These are phyloP conservation scores for Ilex aquifolium DNA, from an alignment of 257 asterid species.

Conservation along the genomic window DNA sequence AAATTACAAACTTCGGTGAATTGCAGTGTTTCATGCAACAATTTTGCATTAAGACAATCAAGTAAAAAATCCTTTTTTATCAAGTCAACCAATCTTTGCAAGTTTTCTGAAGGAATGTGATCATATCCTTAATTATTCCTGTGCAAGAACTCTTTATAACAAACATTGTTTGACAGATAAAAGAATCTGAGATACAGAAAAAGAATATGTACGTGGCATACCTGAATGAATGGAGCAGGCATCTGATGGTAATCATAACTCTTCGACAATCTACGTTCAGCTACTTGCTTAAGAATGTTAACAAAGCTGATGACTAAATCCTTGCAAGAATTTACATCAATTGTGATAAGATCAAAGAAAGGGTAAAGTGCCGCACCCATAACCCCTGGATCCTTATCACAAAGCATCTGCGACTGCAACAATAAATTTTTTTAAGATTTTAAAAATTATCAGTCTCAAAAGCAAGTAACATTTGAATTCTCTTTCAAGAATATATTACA, in stretches of 20 bases:
- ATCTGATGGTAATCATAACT: conserved; percentile 95
- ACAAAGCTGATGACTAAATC: conserved; percentile 87
- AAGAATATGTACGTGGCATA: background rate
- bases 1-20: no score
- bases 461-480: background rate
- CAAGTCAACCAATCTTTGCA: background rate
- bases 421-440: conserved; percentile 15
- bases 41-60: background rate
- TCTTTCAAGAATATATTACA: background rate
- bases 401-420: conserved; percentile 81
- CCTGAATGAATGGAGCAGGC: conserved; percentile 99
- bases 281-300: conserved; percentile 93
- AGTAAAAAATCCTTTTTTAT: background rate
- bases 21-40: no score
- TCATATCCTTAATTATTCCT: background rate
- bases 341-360: conserved; percentile 70
- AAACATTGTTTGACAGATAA: background rate
- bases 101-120: background rate
- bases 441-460: conserved; percentile 3
- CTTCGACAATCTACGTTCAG: conserved; percentile 90
- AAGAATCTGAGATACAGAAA: background rate
- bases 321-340: conserved; percentile 69
- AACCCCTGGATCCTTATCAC: conserved; percentile 97
- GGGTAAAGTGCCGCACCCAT: conserved; percentile 99
- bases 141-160: background rate